phyloP scores from a whole-genome alignment of 805 yeast genomes.

The Kodamaea lidongshanica region DNA sequence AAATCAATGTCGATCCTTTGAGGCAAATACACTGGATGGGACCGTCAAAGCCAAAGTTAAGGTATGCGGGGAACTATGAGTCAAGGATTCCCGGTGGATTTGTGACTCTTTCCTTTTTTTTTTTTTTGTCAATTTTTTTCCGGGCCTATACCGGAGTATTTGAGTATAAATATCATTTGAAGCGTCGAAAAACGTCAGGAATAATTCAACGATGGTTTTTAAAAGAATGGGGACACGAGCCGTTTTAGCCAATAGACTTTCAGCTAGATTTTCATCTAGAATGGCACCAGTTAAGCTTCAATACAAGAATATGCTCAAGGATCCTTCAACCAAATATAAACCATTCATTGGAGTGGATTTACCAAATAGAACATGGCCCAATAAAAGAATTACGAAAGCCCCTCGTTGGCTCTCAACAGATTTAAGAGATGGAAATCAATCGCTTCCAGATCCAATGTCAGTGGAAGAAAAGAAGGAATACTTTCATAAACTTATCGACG shows the following conservation, averaged over 20 bases:
- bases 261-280: slow-evolving; percentile 9
- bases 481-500: slow-evolving; percentile 63
- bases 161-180: too few relatives aligned
- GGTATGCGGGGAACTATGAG: too few relatives aligned
- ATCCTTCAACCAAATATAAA: slow-evolving; percentile 59
- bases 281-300: slow-evolving; percentile 15
- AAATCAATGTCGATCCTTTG: too few relatives aligned
- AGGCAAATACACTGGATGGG: too few relatives aligned
- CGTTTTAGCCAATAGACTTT: slow-evolving; percentile 10
- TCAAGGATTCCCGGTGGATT: too few relatives aligned
- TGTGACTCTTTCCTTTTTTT: too few relatives aligned
- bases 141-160: too few relatives aligned
- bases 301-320: slow-evolving; percentile 50
- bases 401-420: slow-evolving; percentile 81
- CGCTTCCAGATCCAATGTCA: slow-evolving; percentile 78
- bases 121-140: too few relatives aligned
- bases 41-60: too few relatives aligned
- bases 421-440: slow-evolving; percentile 75
- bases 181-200: slow-evolving; percentile 1
- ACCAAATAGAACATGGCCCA: slow-evolving; percentile 68
- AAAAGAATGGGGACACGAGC: too few relatives aligned
- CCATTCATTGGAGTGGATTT: slow-evolving; percentile 50
- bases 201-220: neutral
- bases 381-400: slow-evolving; percentile 56
- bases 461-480: slow-evolving; percentile 68